A percentile compares a stretch with the other conserved stretches of the same genome.
phyloP scores from a whole-genome alignment of 2,329 filamentous ascomycete genomes.

The Knufia petricola region DNA sequence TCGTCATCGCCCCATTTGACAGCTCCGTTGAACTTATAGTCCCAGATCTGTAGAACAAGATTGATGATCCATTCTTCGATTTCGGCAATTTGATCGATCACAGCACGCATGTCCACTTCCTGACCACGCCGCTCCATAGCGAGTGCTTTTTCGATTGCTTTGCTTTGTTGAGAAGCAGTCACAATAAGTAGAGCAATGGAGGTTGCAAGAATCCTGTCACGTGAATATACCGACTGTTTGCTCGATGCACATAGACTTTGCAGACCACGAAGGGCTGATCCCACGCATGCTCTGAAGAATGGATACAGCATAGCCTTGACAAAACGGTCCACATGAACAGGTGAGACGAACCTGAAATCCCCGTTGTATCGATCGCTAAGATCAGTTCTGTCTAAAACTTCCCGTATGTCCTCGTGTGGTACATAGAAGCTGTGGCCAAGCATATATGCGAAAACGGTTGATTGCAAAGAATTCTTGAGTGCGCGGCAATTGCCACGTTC shows the following conservation, averaged over 20 bases:
- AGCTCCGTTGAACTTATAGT: neutral
- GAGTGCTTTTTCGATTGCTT: constrained; percentile 7
- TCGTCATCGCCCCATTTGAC: constrained; percentile 1
- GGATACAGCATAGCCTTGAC: constrained; percentile 4
- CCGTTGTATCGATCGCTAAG: neutral
- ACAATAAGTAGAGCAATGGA: constrained; percentile 6
- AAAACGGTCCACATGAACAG: constrained; percentile 6
- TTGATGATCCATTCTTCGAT: constrained; percentile 6
- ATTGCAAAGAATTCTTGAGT: neutral
- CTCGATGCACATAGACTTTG: constrained; percentile 1
- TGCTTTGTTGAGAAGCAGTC: constrained; percentile 5
- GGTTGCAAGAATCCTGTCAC: constrained; percentile 6
- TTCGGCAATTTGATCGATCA: neutral
- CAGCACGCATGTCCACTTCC: neutral
- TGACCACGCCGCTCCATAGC: neutral
- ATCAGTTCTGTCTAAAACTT: neutral
- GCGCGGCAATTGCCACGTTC: neutral
- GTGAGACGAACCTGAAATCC: constrained; percentile 6
- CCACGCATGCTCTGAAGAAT: neutral
- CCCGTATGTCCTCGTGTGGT: constrained; percentile 6
- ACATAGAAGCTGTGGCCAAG: constrained; percentile 9
- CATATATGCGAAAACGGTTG: constrained; percentile 8
- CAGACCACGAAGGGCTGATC: neutral
- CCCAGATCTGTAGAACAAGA: constrained; percentile 4
- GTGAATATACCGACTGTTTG: neutral